phyloP scores from a whole-genome alignment of 495 filamentous ascomycete species.

The Trichoderma erinaceum region DNA sequence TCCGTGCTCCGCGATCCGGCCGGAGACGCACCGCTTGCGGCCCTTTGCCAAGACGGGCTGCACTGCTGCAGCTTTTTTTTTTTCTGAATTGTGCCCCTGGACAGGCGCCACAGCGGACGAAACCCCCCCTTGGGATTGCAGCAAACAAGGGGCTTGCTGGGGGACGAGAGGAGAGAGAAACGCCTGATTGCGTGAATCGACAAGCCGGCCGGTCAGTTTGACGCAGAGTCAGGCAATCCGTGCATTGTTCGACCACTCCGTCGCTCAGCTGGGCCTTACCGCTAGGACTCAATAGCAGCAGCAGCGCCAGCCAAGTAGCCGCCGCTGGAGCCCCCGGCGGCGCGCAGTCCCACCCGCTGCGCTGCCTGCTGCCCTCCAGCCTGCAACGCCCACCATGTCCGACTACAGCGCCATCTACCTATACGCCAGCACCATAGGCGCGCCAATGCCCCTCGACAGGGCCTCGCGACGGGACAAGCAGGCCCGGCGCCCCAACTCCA shows the following conservation, averaged over 20 bases:
- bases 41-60: neutral
- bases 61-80: neutral
- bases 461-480: constrained; percentile 4
- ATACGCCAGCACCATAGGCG: neutral
- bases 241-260: too few relatives aligned
- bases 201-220: too few relatives aligned
- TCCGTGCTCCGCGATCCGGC: too few relatives aligned
- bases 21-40: neutral
- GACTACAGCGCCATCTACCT: constrained; percentile 10
- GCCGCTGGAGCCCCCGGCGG: neutral
- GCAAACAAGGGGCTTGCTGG: neutral
- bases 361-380: neutral
- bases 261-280: too few relatives aligned
- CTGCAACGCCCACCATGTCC: neutral
- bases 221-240: too few relatives aligned
- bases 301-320: neutral
- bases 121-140: constrained; percentile 7
- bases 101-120: constrained; percentile 11
- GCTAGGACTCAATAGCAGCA: neutral
- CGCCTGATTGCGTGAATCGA: too few relatives aligned
- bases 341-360: neutral
- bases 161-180: too few relatives aligned
- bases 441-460: constrained; percentile 9
- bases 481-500: constrained; percentile 9
- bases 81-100: neutral